Evolutionary conservation across 2,329 filamentous ascomycete species (phyloP).

Genomic region (Bipolaris zeicola): DNA sequence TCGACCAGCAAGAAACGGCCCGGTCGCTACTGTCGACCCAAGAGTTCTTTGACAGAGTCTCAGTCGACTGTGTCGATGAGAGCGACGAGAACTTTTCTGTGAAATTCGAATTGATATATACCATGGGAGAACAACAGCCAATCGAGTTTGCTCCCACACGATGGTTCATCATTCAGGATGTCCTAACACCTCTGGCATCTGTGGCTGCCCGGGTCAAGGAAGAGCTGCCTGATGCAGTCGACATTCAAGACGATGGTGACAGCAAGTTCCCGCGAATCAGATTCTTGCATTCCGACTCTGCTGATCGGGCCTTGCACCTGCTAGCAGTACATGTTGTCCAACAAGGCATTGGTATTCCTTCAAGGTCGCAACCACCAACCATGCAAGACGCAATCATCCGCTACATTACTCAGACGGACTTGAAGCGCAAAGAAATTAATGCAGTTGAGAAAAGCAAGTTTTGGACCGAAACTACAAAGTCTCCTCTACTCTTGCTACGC

Average conservation of each 20-base stretch:
- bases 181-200: slow-evolving; percentile 56
- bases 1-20: slow-evolving; percentile 37
- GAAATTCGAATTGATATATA: slow-evolving; percentile 68
- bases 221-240: slow-evolving; percentile 49
- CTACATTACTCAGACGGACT: slow-evolving; percentile 54
- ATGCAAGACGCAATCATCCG: slow-evolving; percentile 44
- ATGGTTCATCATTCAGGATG: slow-evolving; percentile 62
- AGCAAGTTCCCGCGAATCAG: slow-evolving; percentile 57
- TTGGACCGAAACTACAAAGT: slow-evolving; percentile 45
- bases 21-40: slow-evolving; percentile 50
- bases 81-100: slow-evolving; percentile 68
- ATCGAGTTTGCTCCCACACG: slow-evolving; percentile 61
- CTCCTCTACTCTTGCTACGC: slow-evolving; percentile 56
- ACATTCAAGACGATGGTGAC: slow-evolving; percentile 44
- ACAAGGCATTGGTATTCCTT: slow-evolving; percentile 55
- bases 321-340: slow-evolving; percentile 51
- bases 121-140: slow-evolving; percentile 59
- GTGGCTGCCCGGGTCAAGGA: slow-evolving; percentile 40
- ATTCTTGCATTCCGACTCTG: slow-evolving; percentile 53
- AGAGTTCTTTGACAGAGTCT: slow-evolving; percentile 51
- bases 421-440: slow-evolving; percentile 40
- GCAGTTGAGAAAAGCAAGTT: slow-evolving; percentile 32
- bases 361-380: slow-evolving; percentile 43
- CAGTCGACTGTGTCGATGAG: slow-evolving; percentile 67
- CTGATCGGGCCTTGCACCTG: slow-evolving; percentile 24